Conservation (phyloP, 2,329 filamentous ascomycete species). For the Salinomyces thailandicus region DNA sequence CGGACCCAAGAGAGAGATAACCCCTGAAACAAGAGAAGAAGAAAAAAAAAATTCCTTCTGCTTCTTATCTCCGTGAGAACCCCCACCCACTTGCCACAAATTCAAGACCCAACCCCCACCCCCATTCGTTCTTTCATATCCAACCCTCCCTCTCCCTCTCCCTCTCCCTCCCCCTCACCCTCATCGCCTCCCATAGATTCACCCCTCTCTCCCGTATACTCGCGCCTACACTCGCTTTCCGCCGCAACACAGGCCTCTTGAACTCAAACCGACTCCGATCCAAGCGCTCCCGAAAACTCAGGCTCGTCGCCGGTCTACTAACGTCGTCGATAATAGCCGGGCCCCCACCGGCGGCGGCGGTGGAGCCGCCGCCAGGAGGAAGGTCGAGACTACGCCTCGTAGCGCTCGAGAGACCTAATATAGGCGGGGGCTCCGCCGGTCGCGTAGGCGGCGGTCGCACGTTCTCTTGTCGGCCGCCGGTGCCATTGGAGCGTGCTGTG, state of each 20-base stretch:
- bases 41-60: too few species aligned
- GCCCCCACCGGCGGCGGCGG: constrained; percentile 5
- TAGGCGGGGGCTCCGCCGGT: background rate
- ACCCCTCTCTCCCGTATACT: constrained; percentile 16
- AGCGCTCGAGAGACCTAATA: background rate
- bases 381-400: background rate
- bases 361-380: background rate
- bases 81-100: too few species aligned
- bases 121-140: too few species aligned
- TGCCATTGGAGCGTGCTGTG: background rate
- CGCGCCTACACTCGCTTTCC: constrained; percentile 16
- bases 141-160: constrained; percentile 14
- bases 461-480: constrained; percentile 2
- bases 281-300: constrained; percentile 19
- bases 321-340: too few species aligned
- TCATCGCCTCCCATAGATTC: constrained; percentile 15
- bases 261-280: constrained; percentile 27
- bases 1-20: too few species aligned
- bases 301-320: constrained; percentile 14
- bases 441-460: background rate
- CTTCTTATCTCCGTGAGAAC: too few species aligned
- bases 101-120: too few species aligned
- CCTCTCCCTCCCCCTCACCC: constrained; percentile 7
- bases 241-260: constrained; percentile 18
- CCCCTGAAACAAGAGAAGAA: too few species aligned